Evolutionary conservation across 2,329 filamentous ascomycete species (phyloP), one percentile per base, ranked within the genome.

Genomic region (Talaromyces rugulosus): DNA sequence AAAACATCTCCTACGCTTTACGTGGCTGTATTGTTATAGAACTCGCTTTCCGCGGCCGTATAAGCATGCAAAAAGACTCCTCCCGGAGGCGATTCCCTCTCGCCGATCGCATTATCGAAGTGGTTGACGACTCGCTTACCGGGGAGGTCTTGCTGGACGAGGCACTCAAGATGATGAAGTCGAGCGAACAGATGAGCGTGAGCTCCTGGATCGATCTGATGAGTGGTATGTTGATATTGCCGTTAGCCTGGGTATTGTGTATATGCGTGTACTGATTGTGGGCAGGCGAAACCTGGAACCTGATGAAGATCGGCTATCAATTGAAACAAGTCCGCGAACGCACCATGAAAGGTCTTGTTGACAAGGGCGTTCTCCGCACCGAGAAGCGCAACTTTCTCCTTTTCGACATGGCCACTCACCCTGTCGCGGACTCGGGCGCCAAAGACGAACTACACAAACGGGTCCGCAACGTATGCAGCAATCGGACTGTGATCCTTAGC

Each of bases 291-390:
- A 99, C 95, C 60, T 99, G 95, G 95, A 99, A 99, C 76, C 82
- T 99, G 67, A 98, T 99, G 95, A 99, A 99, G 83, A 99, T 99
- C 71, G 95, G 95, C 75, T 99, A 99, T 79, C 95, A 99, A 82
- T 85, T 99, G 70, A 99, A 99, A 82, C 95, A 99, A 84, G 95
- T 99, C 63, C 92, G 95, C 74, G 95, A 99, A 82, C 91, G 95
- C 62, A 85, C 99, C 62, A 94, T 93, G 72, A 99, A 99, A 80
- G 95, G 95, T 36, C 87, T 99, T 53, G 95, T 99, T 66, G 95
- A 99, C 82, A 99, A 99, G 82, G 95, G 95, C 72, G 96, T 99
- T 75, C 86, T 99, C 62, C 91, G 95, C 70, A 99, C 95, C 64
- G 95, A 99, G 79, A 99, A 99, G 83, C 92, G 92, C 79, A 99